Percentiles rank a stretch among this genome's conserved stretches.
Evolutionary conservation across 176 grass and related monocot genomes (phyloP).

Genomic region (Zizania latifolia): DNA sequence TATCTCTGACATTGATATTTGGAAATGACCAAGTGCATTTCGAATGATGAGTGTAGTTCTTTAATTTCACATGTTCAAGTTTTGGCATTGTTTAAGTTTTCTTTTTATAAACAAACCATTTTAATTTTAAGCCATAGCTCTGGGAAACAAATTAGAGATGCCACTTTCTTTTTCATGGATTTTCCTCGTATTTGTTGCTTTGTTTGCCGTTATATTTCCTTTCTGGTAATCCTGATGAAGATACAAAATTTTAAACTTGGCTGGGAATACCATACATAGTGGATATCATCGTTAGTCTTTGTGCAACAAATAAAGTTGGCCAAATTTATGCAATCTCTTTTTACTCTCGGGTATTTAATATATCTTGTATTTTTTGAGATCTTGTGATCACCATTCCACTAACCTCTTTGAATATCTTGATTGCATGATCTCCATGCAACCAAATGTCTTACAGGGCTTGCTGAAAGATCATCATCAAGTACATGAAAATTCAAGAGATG

Average conservation of each 20-base stretch:
- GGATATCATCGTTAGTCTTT: not conserved
- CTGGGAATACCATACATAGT: not conserved
- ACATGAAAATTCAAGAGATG: not conserved
- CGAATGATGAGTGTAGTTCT: not conserved
- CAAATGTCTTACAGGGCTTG: not conserved
- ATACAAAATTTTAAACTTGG: slow-evolving; percentile 6
- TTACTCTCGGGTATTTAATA: not conserved
- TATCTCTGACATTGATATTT: not conserved
- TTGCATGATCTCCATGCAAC: not conserved
- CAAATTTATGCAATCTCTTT: not conserved
- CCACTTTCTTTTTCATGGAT: not conserved
- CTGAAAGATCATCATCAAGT: not conserved
- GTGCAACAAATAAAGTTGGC: not conserved
- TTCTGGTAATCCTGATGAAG: not conserved
- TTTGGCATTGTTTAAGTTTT: no score
- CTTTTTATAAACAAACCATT: no score
- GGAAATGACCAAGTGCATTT: not conserved
- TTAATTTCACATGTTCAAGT: no score
- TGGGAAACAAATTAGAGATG: not conserved
- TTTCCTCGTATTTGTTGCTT: not conserved
- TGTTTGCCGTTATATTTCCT: not conserved
- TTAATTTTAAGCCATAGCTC: not conserved
- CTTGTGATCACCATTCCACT: not conserved
- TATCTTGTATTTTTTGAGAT: not conserved
- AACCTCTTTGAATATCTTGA: not conserved